Evolutionary conservation across 2,329 filamentous ascomycete species (phyloP), one percentile per base, ranked within the genome.

Genomic region (Zymoseptoria crescenta): DNA sequence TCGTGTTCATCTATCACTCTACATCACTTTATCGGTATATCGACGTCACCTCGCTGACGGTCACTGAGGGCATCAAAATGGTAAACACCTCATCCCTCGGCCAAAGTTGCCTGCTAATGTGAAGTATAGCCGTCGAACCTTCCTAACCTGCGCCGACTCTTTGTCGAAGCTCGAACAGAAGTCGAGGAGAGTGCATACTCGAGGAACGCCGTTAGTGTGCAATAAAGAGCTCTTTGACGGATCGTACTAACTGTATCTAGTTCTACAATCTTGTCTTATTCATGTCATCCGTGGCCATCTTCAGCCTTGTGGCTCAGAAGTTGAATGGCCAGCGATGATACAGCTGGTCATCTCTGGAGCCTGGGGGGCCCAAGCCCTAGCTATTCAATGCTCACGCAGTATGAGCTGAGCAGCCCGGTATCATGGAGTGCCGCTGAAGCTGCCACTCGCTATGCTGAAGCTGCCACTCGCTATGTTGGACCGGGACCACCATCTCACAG

Each of bases 241-340:
- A 49, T 54, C n/a, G 19, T 16, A 27, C 49, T 13, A 52, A 16
- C 49, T 28, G 5, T 19, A 8, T 6, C 7, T 69, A 96, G 94
- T 99, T 99, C 74, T 99, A 99, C 77, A 97, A 99, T 70, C 85
- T 96, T 0, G 91, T 96, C 0, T 80, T 97, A 1, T 99, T 97
- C 77, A 93, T 99, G 81, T 94, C 92, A 24, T 96, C 94, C 0
- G 89, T 99, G 24, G 91, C 93, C 7, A 85, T 96, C 61, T 96
- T 97, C 78, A 96, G 93, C 73, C 78, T 99, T 61, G 86, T 94
- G 62, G 94, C 93, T 28, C 94, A 99, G 71, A 87, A 88, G 66
- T 88, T 96, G 82, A 81, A 80, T 62, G 75, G 74, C 16, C 67
- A 67, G 55, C 56, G 56, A 62, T 69, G 62, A 67, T 28, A 8